A percentile compares a stretch with the other conserved stretches of the same genome.
phyloP scores from a whole-genome alignment of 306 rosid genomes.

The Ormosia emarginata region DNA sequence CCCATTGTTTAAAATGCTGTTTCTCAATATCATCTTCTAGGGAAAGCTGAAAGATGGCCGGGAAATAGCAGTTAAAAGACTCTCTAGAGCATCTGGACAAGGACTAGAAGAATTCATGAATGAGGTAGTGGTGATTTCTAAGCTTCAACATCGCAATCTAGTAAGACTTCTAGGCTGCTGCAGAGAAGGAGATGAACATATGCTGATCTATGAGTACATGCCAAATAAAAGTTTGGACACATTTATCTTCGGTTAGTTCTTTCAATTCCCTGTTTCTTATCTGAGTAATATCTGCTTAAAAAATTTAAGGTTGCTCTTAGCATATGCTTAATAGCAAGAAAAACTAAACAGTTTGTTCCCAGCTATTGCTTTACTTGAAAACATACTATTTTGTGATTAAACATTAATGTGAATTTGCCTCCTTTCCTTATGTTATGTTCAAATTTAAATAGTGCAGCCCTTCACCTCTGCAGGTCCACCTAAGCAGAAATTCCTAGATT shows the following conservation, averaged over 20 bases:
- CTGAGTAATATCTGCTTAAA: neutral
- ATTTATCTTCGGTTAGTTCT: constrained; percentile 28
- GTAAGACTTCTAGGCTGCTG: constrained; percentile 34
- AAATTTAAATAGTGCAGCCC: neutral
- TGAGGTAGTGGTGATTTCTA: constrained; percentile 15
- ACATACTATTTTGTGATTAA: neutral
- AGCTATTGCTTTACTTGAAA: neutral
- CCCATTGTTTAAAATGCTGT: neutral
- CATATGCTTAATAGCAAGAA: neutral
- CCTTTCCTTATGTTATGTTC: neutral
- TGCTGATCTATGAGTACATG: constrained; percentile 39
- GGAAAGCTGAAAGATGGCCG: constrained; percentile 6
- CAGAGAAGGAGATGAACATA: constrained; percentile 31
- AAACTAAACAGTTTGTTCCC: neutral
- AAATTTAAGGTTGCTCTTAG: neutral
- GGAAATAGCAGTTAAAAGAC: constrained; percentile 26
- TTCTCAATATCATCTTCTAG: neutral
- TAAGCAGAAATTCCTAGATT: neutral
- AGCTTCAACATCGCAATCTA: constrained; percentile 38
- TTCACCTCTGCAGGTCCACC: neutral
- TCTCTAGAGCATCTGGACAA: constrained; percentile 21
- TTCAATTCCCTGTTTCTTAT: neutral
- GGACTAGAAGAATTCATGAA: constrained; percentile 31
- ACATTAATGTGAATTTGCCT: neutral
- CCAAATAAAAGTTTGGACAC: constrained; percentile 34